Base-by-base conservation (phyloP, 495 filamentous ascomycete species). In the Aspergillus olivimuriae region DNA sequence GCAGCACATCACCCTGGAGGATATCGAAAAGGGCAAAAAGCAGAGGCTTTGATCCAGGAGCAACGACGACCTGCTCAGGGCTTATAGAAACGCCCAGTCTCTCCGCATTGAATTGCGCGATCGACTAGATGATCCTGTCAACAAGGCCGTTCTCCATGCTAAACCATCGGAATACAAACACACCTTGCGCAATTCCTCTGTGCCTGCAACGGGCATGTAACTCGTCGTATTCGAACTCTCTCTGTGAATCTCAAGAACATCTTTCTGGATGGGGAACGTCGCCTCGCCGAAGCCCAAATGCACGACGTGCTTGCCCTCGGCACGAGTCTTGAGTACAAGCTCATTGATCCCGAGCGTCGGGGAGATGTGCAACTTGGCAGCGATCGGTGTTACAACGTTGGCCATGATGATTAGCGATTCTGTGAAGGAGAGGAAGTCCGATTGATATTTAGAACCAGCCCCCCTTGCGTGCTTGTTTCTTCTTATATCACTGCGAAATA, bases 21-120 rank as follows among this genome's bases (percentile, higher is more conserved):
- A 43, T 43, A 34, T 43, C 40, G 21, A 43, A 43, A n/a, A 43
- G 17, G 15, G 40, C 40, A 32, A 43, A 43, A n/a, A 43, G 40
- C 24, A 43, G 17, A 11, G 40, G 40, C 24, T 43, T 43, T 12
- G 40, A 43, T 5, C 40, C 40, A 9, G 40, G 40, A 14, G 40
- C 40, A 22, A 43, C 40, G n/a, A 43, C 40, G 12, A 43, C 40
- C 19, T 43, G 40, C 9, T 31, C 21, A n/a, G 36, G 36, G 14
- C 15, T 39, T 2, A 39, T 39, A 6, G 15, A 22, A 22, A 39
- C 36, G 4, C 36, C 36, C 16, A 39, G 19, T 9, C 36, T 15
- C 7, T 39, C 36, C 5, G 36, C 36, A 19, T 39, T 39, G 36
- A 39, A 39, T 39, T 39, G 16, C 17, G 36, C 36, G 19, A 39